A percentile compares a stretch with the other conserved stretches of the same genome.
These are phyloP conservation scores for Moniliophthora roreri DNA, from an alignment of 1,284 basidiomycete genomes.

Conservation along the genomic window DNA sequence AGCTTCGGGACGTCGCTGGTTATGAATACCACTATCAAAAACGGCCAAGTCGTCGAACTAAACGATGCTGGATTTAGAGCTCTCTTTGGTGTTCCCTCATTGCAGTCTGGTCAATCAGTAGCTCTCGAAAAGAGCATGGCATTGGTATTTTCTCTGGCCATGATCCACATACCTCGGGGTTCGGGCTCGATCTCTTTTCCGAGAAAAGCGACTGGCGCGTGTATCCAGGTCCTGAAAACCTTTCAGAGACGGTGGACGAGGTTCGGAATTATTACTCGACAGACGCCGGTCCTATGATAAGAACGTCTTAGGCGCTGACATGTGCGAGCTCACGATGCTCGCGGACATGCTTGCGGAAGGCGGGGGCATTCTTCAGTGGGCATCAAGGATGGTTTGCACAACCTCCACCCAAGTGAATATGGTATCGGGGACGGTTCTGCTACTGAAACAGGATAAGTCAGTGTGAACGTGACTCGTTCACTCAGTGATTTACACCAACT, in stretches of 20 bases:
- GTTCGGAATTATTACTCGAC: conserved; percentile 14
- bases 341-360: conserved; percentile 10
- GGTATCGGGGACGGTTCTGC: conserved; percentile 17
- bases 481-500: conserved; percentile 21
- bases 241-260: conserved; percentile 15
- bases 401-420: conserved; percentile 22
- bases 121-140: conserved; percentile 18
- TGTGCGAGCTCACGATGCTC: conserved; percentile 15
- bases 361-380: neutral
- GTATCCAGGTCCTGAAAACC: conserved; percentile 19
- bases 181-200: conserved; percentile 8
- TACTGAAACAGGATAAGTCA: conserved; percentile 12
- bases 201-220: conserved; percentile 5
- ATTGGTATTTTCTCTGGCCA: conserved; percentile 12
- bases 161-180: neutral
- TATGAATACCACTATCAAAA: conserved; percentile 11
- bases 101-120: conserved; percentile 12
- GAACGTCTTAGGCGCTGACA: no score
- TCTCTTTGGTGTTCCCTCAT: conserved; percentile 19
- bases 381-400: conserved; percentile 21
- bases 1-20: conserved; percentile 9
- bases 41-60: conserved; percentile 18
- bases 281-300: no score
- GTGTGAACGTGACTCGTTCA: conserved; percentile 13
- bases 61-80: conserved; percentile 16